Evolutionary conservation across 371 early-diverging fungal genomes (phyloP).

Genomic region (Globomyces sp.): DNA sequence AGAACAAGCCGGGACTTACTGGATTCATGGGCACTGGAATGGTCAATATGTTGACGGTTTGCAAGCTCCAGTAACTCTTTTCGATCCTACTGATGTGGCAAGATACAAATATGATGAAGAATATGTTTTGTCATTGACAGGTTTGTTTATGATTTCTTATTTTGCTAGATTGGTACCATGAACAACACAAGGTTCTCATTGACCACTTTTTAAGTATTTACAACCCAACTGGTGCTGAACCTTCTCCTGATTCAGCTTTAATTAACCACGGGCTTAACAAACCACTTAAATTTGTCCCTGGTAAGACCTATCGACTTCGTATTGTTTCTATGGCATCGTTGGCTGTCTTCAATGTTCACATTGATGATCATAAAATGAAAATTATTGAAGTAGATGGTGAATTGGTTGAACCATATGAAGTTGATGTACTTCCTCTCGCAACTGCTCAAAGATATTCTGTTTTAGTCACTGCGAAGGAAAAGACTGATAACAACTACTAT

Average conservation of each 20-base stretch:
- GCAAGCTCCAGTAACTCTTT: slow-evolving; percentile 69
- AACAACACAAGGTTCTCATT: slow-evolving; percentile 45
- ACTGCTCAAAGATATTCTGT: slow-evolving; percentile 43
- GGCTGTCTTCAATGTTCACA: slow-evolving; percentile 71
- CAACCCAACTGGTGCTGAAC: slow-evolving; percentile 67
- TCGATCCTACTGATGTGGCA: slow-evolving; percentile 52
- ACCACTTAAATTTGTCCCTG: slow-evolving; percentile 58
- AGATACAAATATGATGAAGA: slow-evolving; percentile 66
- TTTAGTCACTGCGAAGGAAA: slow-evolving; percentile 56
- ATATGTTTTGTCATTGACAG: slow-evolving; percentile 46
- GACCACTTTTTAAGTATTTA: slow-evolving; percentile 50
- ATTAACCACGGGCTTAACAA: slow-evolving; percentile 31
- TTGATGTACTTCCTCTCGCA: slow-evolving; percentile 25
- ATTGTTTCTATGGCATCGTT: slow-evolving; percentile 75
- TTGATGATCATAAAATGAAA: slow-evolving; percentile 73
- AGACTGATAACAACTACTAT: slow-evolving; percentile 62
- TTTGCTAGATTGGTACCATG: slow-evolving; percentile 61
- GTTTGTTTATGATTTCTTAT: slow-evolving; percentile 28
- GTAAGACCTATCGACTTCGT: slow-evolving; percentile 80
- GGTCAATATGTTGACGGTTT: slow-evolving; percentile 84
- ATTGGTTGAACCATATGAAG: slow-evolving; percentile 46
- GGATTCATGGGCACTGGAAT: slow-evolving; percentile 63
- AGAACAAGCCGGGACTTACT: slow-evolving; percentile 66
- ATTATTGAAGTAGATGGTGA: slow-evolving; percentile 83
- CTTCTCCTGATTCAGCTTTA: slow-evolving; percentile 50